Base-by-base conservation (phyloP, 139 green algal species). In the Haematococcus lacustris region DNA sequence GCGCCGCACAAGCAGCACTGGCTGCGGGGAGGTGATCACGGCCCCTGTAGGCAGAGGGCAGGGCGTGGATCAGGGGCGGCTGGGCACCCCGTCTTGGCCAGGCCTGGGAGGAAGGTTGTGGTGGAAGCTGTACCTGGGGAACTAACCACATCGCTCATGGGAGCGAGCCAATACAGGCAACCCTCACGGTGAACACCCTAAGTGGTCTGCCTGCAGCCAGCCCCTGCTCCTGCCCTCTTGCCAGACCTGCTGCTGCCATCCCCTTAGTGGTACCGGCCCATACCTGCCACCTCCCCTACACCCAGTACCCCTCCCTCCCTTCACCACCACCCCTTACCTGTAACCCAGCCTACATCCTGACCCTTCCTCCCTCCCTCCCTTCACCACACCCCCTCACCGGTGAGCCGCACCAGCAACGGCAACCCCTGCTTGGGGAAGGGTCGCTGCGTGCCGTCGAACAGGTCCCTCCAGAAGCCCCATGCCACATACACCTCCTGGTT, bases 401-500 rank as follows among this genome's bases (percentile, higher is more conserved):
- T 72, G 67, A 72, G 26, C 1, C 33, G 43, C 21, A 72, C 64
- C 13, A 32, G 67, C 67, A 72, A 32, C 3, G 67, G 30, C 23
- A 72, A 21, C 1, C 67, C 67, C 1, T 5, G 13, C 6, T 43
- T 13, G 30, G 67, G 67, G 40, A 72, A 60, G 3, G 67, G 67
- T 9, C 47, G 32, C 13, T n/a, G 5, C 21, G 13, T 43, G n/a
- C 67, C 67, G 34, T 72, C 64, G 51, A 70, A 70, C 37, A 70
- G 38, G 7, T 70, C 64, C 3, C 67, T 43, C 67, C 67, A 72
- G 4, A 72, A 33, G 32, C 67, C 40, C 26, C 41, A 72, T 2
- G 67, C 47, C 43, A 72, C 67, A 43, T 63, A 72, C 43, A 72
- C 65, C 65, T 71, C n/a, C n/a, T n/a, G n/a, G n/a, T n/a, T n/a